Base-by-base conservation (phyloP, 2,329 filamentous ascomycete species). In the Microdochium bolleyi region DNA sequence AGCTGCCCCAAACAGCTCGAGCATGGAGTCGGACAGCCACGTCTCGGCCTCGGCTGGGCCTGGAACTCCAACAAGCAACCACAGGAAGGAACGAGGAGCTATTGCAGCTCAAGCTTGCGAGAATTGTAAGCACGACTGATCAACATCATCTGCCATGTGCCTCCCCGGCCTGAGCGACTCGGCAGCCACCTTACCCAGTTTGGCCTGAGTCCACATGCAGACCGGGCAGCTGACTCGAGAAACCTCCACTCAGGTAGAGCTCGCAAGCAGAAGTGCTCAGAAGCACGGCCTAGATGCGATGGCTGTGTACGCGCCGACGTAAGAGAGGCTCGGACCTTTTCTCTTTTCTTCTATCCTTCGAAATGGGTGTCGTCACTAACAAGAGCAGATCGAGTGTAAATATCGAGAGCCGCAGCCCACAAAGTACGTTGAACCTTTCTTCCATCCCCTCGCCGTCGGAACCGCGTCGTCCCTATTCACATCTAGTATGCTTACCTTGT, bases 321-420 rank as follows among this genome's bases (percentile, higher is more conserved):
- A 54, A 56, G 59, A 32, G 54, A 22, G 21, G 37, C 37, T 30
- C 44, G 16, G 9, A 11, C 24, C 24, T 19, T 48, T 48, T 19
- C 24, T 48, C 44, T 22, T 16, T 10, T 19, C 11, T 13, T 19
- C 11, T n/a, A n/a, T n/a, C 22, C 48, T n/a, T 21, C 24, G 10
- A 21, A 7, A 9, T 25, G 24, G 9, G 44, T 3, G 9, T 5
- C 14, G 44, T 3, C 16, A 19, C 24, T 49, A 22, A 52, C 10
- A 48, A 8, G 13, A 8, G 21, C 22, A 77, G 60, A 72, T 82
- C 55, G 76, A 79, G 38, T 86, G 83, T 63, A 72, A 73, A 56
- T 85, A 85, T 62, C 71, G 79, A 58, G 79, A 83, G 57, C 78
- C 80, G 24, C 75, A 77, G 58, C 80, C 80, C 34, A 85, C 82